Evolutionary conservation across 2,329 filamentous ascomycete species (phyloP), one percentile per base, ranked within the genome.

Genomic region (Tolypocladium paradoxum): DNA sequence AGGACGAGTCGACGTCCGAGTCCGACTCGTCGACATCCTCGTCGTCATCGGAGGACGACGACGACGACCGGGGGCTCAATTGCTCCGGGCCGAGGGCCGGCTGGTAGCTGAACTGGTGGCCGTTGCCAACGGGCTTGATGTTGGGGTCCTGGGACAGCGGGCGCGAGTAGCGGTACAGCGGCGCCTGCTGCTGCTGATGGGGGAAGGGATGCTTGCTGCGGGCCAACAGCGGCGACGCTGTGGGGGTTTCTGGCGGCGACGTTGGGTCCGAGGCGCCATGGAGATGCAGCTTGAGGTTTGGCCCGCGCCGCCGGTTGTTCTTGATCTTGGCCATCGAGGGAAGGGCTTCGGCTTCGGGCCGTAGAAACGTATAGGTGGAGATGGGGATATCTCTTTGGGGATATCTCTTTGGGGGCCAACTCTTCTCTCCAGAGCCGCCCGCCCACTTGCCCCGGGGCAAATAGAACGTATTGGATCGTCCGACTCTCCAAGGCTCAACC

Each of bases 231-330:
- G 69, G 68, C 52, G 68, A 67, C 36, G 68, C 65, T 40, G 71
- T 74, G 50, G 74, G 75, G 40, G 74, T 76, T 49, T 73, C 72
- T 40, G 74, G 74, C 57, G 74, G 75, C 60, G 75, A 77, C 53
- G 73, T 71, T 51, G 72, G 74, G 53, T 70, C 68, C 5, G 36
- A 52, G 58, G 65, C 62, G 63, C 49, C 49, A 31, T 62, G 59
- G 36, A 67, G 64, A 54, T 62, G 63, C 53, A 67, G 58, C 57
- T 69, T 68, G 59, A 74, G 66, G 55, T 71, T 70, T 52, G 73
- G 73, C 56, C 69, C 70, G 62, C 65, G 64, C 60, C 65, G 61
- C 18, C 35, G 20, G 38, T 48, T 51, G 27, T 47, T 48, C 29
- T 49, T 55, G 16, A 49, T 33, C 34, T 50, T 57, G 43, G 40